Base-by-base conservation (phyloP, 805 yeast species). In the Candida sithepensis region DNA sequence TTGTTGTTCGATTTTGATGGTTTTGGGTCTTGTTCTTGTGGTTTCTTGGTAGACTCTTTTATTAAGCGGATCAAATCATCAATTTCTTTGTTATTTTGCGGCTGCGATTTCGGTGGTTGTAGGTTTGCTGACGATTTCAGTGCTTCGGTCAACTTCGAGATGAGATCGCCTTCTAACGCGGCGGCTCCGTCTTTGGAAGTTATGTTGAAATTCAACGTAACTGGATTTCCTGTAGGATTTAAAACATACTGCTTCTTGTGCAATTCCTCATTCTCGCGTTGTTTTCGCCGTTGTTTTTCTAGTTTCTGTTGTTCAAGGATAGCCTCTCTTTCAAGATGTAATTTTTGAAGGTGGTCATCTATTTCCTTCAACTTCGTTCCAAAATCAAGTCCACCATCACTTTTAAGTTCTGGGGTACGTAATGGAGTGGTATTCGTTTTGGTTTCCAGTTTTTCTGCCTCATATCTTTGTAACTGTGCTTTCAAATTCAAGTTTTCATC, bases 401-500 rank as follows among this genome's bases (percentile, higher is more conserved):
- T n/a, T n/a, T n/a, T n/a, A n/a, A n/a, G n/a, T n/a, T n/a, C n/a
- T n/a, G n/a, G n/a, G n/a, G n/a, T n/a, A n/a, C n/a, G n/a, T n/a
- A n/a, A n/a, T n/a, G n/a, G n/a, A n/a, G n/a, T n/a, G n/a, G n/a
- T n/a, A n/a, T n/a, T n/a, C n/a, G n/a, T 13, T 23, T 14, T 23
- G 6, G 3, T n/a, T 37, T 24, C 9, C 10, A 24, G 6, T 24
- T 24, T 24, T 24, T 10, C 26, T 23, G 18, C 34, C 24, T 45
- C 33, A 10, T 26, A 33, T 20, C 34, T 23, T 18, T 43, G 41
- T 39, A 55, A 43, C 47, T 39, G 16, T 10, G 5, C 14, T n/a
- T 49, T 49, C 38, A 55, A 40, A 19, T 43, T 38, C 39, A 42
- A 37, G 6, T 54, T 47, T 38, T 55, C 58, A 18, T 43, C 24